phyloP scores from a whole-genome alignment of 2,329 filamentous ascomycete genomes.

The Alternaria infectoria region DNA sequence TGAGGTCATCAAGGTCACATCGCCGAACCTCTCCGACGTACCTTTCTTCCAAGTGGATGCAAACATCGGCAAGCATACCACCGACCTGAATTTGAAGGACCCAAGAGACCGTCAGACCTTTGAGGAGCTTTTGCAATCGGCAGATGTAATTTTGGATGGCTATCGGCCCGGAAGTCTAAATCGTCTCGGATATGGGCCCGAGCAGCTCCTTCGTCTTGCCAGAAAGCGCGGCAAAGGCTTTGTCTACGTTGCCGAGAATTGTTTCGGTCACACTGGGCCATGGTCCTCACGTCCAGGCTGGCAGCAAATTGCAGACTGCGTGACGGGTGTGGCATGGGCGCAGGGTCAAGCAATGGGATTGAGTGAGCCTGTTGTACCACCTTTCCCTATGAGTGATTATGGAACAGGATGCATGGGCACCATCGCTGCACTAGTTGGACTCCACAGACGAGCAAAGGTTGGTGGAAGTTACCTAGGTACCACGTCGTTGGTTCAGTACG shows the following conservation, averaged over 20 bases:
- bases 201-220: constrained; percentile 61
- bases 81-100: constrained; percentile 67
- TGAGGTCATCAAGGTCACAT: constrained; percentile 74
- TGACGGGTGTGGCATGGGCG: constrained; percentile 65
- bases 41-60: constrained; percentile 76
- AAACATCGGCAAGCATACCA: constrained; percentile 73
- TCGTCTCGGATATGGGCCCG: constrained; percentile 67
- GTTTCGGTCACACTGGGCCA: constrained; percentile 69
- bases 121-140: constrained; percentile 64
- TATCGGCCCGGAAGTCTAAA: constrained; percentile 71
- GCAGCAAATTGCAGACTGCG: constrained; percentile 75
- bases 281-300: constrained; percentile 71
- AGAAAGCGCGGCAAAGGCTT: constrained; percentile 65
- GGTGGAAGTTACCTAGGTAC: constrained; percentile 72
- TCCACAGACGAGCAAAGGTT: constrained; percentile 66
- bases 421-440: constrained; percentile 68
- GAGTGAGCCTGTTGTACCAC: constrained; percentile 69
- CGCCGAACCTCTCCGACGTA: constrained; percentile 70
- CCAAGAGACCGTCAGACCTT: constrained; percentile 61
- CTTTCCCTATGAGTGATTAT: constrained; percentile 67
- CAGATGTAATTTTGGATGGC: constrained; percentile 72
- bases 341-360: constrained; percentile 68
- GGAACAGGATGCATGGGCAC: constrained; percentile 75
- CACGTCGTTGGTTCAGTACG: constrained; percentile 71
- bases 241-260: constrained; percentile 74